Evolutionary conservation across 768 basidiomycete genomes (phyloP).

Genomic region (Boletus reticulatus): DNA sequence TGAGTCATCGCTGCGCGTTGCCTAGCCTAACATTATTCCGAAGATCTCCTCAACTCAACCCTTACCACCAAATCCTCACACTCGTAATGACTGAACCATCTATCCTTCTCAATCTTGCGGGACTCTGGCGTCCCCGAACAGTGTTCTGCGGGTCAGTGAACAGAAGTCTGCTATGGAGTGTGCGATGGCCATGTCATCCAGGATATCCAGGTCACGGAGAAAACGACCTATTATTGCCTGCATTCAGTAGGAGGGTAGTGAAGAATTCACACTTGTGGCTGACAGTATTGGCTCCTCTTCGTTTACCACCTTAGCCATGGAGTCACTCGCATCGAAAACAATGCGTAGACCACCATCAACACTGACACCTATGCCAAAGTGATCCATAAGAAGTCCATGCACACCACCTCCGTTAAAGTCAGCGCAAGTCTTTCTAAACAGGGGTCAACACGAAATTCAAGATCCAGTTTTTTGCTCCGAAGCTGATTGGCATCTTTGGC

Average conservation of each 20-base stretch:
- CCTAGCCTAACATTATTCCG: too few relatives aligned
- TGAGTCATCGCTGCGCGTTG: too few relatives aligned
- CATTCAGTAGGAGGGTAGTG: slow-evolving; percentile 1
- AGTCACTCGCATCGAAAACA: slow-evolving; percentile 95
- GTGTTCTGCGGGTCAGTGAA: too few relatives aligned
- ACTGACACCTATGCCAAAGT: slow-evolving; percentile 74
- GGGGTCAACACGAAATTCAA: slow-evolving; percentile 96
- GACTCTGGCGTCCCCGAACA: too few relatives aligned
- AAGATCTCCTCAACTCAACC: too few relatives aligned
- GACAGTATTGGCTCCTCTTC: slow-evolving; percentile 65
- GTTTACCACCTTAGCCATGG: slow-evolving; percentile 72
- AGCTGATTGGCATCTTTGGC: slow-evolving; percentile 82
- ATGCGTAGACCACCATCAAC: slow-evolving; percentile 82
- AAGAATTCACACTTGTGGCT: slow-evolving; percentile 19
- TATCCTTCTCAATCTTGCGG: too few relatives aligned
- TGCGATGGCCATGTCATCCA: slow-evolving; percentile 74
- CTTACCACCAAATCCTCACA: too few relatives aligned
- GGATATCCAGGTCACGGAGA: slow-evolving; percentile 61
- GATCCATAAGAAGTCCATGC: slow-evolving; percentile 95
- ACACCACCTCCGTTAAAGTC: slow-evolving; percentile 99
- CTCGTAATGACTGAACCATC: too few relatives aligned
- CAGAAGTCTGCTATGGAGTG: slow-evolving; percentile 79
- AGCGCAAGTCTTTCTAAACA: slow-evolving; percentile 96
- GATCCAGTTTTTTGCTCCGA: slow-evolving; percentile 87
- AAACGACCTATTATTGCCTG: slow-evolving; percentile 56